Conservation (phyloP, 176 grass and related monocot species). For the Phoenix roebelenii region DNA sequence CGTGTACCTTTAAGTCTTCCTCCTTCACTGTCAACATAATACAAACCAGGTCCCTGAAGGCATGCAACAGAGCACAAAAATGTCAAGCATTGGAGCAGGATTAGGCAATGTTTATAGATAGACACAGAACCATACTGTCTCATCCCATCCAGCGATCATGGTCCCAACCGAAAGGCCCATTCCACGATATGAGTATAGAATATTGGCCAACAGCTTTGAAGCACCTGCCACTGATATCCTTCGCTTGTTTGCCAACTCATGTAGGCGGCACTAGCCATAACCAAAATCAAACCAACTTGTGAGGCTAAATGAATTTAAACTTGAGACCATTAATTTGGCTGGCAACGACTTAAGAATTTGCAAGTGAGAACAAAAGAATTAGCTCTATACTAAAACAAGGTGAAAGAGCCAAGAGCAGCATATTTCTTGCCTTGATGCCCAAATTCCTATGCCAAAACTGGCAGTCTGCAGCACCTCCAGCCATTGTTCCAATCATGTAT, state of each 20-base stretch:
- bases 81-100: too few species aligned
- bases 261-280: slow-evolving; percentile 56
- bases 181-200: slow-evolving; percentile 75
- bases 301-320: too few species aligned
- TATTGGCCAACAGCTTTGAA: slow-evolving; percentile 82
- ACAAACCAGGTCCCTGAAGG: slow-evolving; percentile 74
- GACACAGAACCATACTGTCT: slow-evolving; percentile 36
- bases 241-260: slow-evolving; percentile 91
- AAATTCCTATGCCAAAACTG: slow-evolving; percentile 97
- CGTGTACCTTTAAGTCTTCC: slow-evolving; percentile 68
- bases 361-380: too few species aligned
- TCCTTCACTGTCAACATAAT: slow-evolving; percentile 97
- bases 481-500: slow-evolving; percentile 98
- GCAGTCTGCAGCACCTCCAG: slow-evolving; percentile 90
- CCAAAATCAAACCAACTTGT: slow-evolving; percentile 5
- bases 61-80: too few species aligned
- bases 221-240: slow-evolving; percentile 78
- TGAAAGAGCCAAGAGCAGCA: not conserved
- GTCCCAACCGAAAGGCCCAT: slow-evolving; percentile 92
- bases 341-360: too few species aligned
- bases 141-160: slow-evolving; percentile 98
- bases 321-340: too few species aligned
- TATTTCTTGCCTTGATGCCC: slow-evolving; percentile 63
- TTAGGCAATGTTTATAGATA: too few species aligned
- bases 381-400: not conserved